phyloP scores from a whole-genome alignment of 1,284 basidiomycete genomes.

The Ustilago nuda region DNA sequence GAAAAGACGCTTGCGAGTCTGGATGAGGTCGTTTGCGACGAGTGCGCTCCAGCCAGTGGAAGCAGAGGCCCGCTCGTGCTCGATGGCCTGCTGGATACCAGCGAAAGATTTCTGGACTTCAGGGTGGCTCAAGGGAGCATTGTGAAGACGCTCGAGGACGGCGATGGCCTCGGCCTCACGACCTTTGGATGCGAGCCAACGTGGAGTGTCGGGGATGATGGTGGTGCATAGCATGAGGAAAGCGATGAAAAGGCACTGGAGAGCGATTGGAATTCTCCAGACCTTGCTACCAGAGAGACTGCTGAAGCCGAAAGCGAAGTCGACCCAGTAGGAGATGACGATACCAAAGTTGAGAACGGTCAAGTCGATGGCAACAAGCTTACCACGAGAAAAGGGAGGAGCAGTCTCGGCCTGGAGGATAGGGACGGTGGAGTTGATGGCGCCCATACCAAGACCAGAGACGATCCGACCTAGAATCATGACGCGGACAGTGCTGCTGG shows the following conservation, averaged over 20 bases:
- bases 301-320: slow-evolving; percentile 71
- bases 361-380: slow-evolving; percentile 78
- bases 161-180: slow-evolving; percentile 74
- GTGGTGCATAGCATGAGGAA: slow-evolving; percentile 76
- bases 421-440: slow-evolving; percentile 76
- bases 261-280: slow-evolving; percentile 78
- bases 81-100: slow-evolving; percentile 68
- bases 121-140: slow-evolving; percentile 73
- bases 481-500: slow-evolving; percentile 74
- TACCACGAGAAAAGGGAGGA: slow-evolving; percentile 75
- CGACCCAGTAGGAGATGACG: slow-evolving; percentile 72
- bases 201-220: slow-evolving; percentile 78
- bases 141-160: slow-evolving; percentile 76
- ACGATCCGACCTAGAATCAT: slow-evolving; percentile 76
- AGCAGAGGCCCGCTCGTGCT: slow-evolving; percentile 58
- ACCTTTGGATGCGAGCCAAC: slow-evolving; percentile 77
- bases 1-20: slow-evolving; percentile 76
- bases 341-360: slow-evolving; percentile 78
- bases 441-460: slow-evolving; percentile 77
- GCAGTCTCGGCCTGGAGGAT: slow-evolving; percentile 78
- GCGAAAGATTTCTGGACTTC: slow-evolving; percentile 71
- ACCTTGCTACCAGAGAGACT: slow-evolving; percentile 73
- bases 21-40: slow-evolving; percentile 73
- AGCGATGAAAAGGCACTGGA: slow-evolving; percentile 77
- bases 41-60: slow-evolving; percentile 71